phyloP scores from a whole-genome alignment of 495 filamentous ascomycete genomes.

The Choiromyces venosus region DNA sequence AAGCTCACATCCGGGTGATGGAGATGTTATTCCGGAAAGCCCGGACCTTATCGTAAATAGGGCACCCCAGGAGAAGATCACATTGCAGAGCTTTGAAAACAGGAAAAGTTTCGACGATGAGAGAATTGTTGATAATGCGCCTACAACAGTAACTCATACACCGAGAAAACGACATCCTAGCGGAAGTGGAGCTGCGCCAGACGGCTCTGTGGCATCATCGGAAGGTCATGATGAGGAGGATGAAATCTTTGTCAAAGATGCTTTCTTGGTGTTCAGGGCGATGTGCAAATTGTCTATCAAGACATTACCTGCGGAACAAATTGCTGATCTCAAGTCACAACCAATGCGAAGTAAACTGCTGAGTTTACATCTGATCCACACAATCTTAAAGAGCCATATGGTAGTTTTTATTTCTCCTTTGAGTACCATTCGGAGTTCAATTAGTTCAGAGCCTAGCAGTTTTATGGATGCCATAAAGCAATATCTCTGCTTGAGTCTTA shows the following conservation, averaged over 20 bases:
- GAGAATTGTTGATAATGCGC: slow-evolving; percentile 78
- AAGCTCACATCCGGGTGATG: slow-evolving; percentile 26
- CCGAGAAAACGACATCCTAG: slow-evolving; percentile 50
- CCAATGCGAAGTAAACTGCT: slow-evolving; percentile 96
- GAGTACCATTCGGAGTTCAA: slow-evolving; percentile 81
- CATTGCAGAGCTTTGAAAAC: slow-evolving; percentile 90
- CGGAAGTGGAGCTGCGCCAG: slow-evolving; percentile 51
- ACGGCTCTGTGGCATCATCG: slow-evolving; percentile 49
- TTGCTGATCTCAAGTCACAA: slow-evolving; percentile 84
- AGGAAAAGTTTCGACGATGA: slow-evolving; percentile 91
- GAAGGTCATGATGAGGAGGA: slow-evolving; percentile 80
- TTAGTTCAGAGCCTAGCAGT: slow-evolving; percentile 73
- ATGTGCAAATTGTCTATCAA: slow-evolving; percentile 98
- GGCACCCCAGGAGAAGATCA: slow-evolving; percentile 63
- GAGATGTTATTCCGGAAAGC: slow-evolving; percentile 37
- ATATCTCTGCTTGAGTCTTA: slow-evolving; percentile 88
- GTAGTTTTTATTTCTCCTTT: slow-evolving; percentile 79
- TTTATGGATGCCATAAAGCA: slow-evolving; percentile 96
- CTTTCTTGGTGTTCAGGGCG: slow-evolving; percentile 92
- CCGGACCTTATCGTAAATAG: slow-evolving; percentile 41
- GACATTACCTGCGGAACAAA: slow-evolving; percentile 75
- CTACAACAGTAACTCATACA: slow-evolving; percentile 81
- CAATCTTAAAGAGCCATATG: slow-evolving; percentile 85
- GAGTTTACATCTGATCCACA: slow-evolving; percentile 89
- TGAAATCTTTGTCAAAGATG: slow-evolving; percentile 92